A percentile compares a stretch with the other conserved stretches of the same genome.
Evolutionary conservation across 139 green algal genomes (phyloP).

Genomic region (Marvania coccoides): DNA sequence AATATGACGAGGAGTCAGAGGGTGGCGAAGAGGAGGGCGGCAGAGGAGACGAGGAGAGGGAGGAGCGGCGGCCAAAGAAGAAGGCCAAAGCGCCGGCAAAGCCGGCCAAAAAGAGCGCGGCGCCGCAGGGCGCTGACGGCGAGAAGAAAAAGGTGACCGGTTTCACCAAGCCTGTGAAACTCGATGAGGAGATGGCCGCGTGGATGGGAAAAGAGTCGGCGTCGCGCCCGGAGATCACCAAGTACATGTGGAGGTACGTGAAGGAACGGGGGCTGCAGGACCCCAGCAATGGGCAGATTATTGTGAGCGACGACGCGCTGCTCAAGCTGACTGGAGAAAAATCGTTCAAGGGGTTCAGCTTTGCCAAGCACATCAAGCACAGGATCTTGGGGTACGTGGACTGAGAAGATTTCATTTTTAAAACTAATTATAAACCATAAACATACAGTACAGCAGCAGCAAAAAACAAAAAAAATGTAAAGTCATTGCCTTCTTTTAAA

Average conservation of each 20-base stretch:
- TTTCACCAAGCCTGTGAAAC: conserved; percentile 40
- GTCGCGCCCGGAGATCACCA: conserved; percentile 36
- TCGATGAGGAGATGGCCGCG: conserved; percentile 35
- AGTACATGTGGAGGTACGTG: conserved; percentile 47
- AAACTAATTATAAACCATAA: not conserved
- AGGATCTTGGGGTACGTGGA: conserved; percentile 28
- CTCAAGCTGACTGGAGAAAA: conserved; percentile 22
- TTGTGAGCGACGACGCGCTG: conserved; percentile 26
- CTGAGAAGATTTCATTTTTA: not conserved
- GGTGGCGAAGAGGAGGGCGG: conserved; percentile 11
- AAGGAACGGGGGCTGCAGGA: conserved; percentile 35
- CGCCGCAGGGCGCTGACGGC: not conserved
- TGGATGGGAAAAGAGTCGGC: conserved; percentile 31
- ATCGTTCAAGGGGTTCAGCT: conserved; percentile 41
- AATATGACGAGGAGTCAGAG: not conserved
- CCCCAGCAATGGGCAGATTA: conserved; percentile 16
- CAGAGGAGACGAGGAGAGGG: not conserved
- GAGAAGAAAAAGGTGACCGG: conserved; percentile 8
- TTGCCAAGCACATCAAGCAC: conserved; percentile 30
- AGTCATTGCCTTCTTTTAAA: not conserved
- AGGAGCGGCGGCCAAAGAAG: conserved; percentile 7
- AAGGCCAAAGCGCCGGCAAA: conserved; percentile 6
- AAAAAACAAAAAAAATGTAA: too few relatives aligned
- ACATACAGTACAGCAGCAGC: not conserved
- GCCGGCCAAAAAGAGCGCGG: not conserved